Evolutionary conservation across 2,329 filamentous ascomycete species (phyloP), one percentile per base, ranked within the genome.

Genomic region (Clonostachys rosea): DNA sequence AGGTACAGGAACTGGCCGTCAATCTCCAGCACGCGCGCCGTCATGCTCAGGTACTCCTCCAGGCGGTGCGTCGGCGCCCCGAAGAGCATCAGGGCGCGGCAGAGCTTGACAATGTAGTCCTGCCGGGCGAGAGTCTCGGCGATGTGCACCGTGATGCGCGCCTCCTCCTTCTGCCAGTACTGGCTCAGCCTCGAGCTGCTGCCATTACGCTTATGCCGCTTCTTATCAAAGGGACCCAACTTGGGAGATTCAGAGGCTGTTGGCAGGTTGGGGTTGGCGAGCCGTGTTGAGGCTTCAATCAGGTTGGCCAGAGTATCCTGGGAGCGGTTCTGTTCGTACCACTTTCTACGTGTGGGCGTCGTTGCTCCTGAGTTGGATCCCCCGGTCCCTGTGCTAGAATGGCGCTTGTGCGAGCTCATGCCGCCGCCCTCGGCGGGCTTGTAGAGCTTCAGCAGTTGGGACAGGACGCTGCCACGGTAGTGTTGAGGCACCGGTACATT

Each of bases 1-100:
- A 96, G 78, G 57, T 96, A 96, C 24, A 96, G 70, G 56, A 94
- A 96, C 56, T 95, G 89, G 8, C 87, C 87, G 52, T 95, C 87
- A 33, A 95, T 91, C 63, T 91, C 87, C 35, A 96, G 76, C 5
- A 91, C 87, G 17, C 87, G 79, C 5, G 91, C 86, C 6, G 87
- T 89, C 85, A 91, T 94, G 53, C 78, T 84, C 74, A 96, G 83
- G 59, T 95, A 95, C 60, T 95, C 87, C 64, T 96, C 91, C 10
- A 96, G 71, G 9, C 91, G 83, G 68, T 96, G 91, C 0, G 90
- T 95, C 0, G 91, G 91, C 1, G 91, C 91, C 13, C 91, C 91
- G 53, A 87, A 95, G 51, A 83, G 75, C 90, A 96, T 96, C 50
- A 96, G 68, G 1, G 88, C 87, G 40, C 83, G 82, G 63, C 91